These are phyloP conservation scores for Phyllosticta capitalensis DNA, from an alignment of 2,329 filamentous ascomycete species.

Conservation along the genomic window DNA sequence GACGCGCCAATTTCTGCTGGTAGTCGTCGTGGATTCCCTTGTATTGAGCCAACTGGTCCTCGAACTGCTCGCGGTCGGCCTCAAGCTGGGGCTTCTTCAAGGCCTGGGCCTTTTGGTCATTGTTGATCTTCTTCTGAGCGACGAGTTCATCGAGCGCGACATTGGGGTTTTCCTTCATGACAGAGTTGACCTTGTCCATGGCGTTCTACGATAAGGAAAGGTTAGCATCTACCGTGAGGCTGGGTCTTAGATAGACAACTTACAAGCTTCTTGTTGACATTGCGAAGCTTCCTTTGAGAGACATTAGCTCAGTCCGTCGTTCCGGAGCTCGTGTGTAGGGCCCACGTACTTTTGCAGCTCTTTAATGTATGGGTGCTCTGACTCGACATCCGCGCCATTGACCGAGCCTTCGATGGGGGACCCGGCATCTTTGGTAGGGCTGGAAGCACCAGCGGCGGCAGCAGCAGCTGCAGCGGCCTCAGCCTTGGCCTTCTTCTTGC, in stretches of 20 bases:
- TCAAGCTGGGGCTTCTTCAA: conserved; percentile 67
- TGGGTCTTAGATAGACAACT: conserved; percentile 30
- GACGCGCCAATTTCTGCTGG: conserved; percentile 48
- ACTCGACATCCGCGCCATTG: conserved; percentile 48
- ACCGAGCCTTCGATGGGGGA: conserved; percentile 14
- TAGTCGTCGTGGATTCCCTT: conserved; percentile 68
- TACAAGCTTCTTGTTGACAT: conserved; percentile 90
- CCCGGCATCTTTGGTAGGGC: conserved; percentile 1
- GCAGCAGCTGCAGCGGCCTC: conserved; percentile 24
- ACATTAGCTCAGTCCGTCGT: background rate
- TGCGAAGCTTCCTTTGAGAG: conserved; percentile 66
- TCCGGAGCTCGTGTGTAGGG: background rate
- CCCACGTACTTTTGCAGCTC: conserved; percentile 79
- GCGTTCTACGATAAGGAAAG: conserved; percentile 44
- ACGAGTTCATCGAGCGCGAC: conserved; percentile 68
- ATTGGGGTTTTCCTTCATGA: conserved; percentile 59
- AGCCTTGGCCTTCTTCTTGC: conserved; percentile 45
- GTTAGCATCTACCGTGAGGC: conserved; percentile 15
- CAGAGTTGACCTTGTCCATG: conserved; percentile 60
- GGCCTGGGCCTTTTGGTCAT: conserved; percentile 68
- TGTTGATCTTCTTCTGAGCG: conserved; percentile 62
- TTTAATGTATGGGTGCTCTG: conserved; percentile 71
- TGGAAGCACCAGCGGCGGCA: conserved; percentile 23
- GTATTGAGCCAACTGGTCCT: conserved; percentile 65
- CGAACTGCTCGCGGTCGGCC: conserved; percentile 56